phyloP scores from a whole-genome alignment of 306 rosid genomes.

The Gastrolobium bilobum region DNA sequence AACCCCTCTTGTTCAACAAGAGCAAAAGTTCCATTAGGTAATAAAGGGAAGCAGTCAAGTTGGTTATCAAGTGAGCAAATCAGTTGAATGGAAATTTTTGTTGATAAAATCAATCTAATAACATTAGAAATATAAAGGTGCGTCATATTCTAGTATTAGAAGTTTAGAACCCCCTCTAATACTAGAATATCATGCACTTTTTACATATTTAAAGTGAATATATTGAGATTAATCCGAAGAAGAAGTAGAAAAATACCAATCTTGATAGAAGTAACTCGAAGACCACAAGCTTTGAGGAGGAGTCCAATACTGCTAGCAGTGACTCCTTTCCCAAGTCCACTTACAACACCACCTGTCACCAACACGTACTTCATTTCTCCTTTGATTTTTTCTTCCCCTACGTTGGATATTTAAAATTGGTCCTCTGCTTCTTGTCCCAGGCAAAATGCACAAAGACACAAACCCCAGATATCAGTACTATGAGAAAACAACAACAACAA shows the following conservation, averaged over 20 bases:
- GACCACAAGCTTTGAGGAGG: conserved; percentile 85
- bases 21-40: conserved; percentile 22
- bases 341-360: conserved; percentile 96
- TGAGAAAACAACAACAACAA: conserved; percentile 41
- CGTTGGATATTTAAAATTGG: conserved; percentile 35
- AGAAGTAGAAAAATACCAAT: conserved; percentile 70
- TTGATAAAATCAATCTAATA: not conserved
- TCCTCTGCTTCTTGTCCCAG: conserved; percentile 54
- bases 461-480: conserved; percentile 52
- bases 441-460: conserved; percentile 54
- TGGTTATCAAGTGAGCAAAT: conserved; percentile 38
- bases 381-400: not conserved
- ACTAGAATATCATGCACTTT: too few relatives aligned
- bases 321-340: conserved; percentile 96
- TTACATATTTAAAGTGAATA: too few relatives aligned
- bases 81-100: conserved; percentile 15
- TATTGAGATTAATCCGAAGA: conserved; percentile 14
- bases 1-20: conserved; percentile 20
- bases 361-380: conserved; percentile 80
- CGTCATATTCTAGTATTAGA: conserved; percentile 4
- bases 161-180: not conserved
- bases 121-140: conserved; percentile 18
- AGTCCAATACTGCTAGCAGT: conserved; percentile 90
- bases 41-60: conserved; percentile 23
- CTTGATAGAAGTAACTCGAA: conserved; percentile 87